Evolutionary conservation across 192 early-diverging fungal genomes (phyloP), one percentile per base, ranked within the genome.

Genomic region (Powellomyces hirtus): DNA sequence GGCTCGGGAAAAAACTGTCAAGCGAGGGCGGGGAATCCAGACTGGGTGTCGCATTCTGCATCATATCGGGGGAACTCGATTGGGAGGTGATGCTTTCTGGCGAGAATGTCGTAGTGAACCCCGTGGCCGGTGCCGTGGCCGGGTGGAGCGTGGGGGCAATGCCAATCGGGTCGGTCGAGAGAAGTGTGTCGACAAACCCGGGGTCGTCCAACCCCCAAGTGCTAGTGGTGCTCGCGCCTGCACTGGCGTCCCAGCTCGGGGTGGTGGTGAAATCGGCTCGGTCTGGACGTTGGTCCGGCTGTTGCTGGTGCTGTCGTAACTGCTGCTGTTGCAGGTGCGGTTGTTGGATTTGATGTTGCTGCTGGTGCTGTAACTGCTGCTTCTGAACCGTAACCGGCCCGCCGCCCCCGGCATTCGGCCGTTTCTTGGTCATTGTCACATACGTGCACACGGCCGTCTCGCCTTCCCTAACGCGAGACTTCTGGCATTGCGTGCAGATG

Each of bases 401-500:
- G n/a, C n/a, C n/a, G 18, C 40, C 40, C 8, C 50, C 13, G 24
- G 24, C 50, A 24, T n/a, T 24, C 5, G 53, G 22, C n/a, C 66
- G 66, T 38, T 68, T 68, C 42, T 59, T 68, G 27, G 36, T 44
- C 14, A 30, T 35, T 3, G 57, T 45, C n/a, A 29, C 20, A 27
- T 68, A 68, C 16, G 66, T 68, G 44, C 66, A 68, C 26, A 29
- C 37, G 18, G 42, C 51, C 16, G 20, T 44, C 24, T 68, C 42
- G 56, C 66, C 56, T 26, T 59, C 57, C 27, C 44, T 24, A 16
- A 59, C 57, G 20, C 55, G 20, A 49, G 66, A 59, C 64, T 71
- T 70, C 22, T 31, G 35, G 58, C 77, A 79, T 50, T 75, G 71
- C 1, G 69, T 66, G 68, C 77, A 79, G 29, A 69, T 52, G 22